These are phyloP conservation scores for Rhododendron molle DNA, from an alignment of 148 eudicot genomes.

Conservation along the genomic window DNA sequence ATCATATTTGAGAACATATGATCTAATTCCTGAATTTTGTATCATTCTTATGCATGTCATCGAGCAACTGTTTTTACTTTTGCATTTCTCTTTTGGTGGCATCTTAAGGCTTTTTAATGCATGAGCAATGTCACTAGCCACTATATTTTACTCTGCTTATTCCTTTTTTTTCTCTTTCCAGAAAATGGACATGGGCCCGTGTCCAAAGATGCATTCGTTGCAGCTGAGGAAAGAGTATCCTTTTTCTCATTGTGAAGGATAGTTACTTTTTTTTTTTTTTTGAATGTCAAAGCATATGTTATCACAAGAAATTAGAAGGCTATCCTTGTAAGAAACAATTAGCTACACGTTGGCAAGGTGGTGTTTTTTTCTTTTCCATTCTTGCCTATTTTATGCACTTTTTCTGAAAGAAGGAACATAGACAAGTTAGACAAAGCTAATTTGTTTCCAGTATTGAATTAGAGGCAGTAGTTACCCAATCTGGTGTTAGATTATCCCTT, in stretches of 20 bases:
- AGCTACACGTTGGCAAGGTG: neutral
- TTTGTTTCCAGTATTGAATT: neutral
- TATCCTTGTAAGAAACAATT: neutral
- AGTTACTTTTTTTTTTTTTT: neutral
- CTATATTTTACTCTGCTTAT: neutral
- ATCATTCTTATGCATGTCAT: neutral
- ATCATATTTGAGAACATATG: neutral
- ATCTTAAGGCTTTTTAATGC: neutral
- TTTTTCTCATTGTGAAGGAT: conserved; percentile 8
- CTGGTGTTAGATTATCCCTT: neutral
- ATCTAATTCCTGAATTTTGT: neutral
- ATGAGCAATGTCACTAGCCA: neutral
- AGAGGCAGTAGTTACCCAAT: neutral
- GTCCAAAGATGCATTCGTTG: conserved; percentile 93
- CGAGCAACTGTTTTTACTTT: neutral
- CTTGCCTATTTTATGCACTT: neutral
- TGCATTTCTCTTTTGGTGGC: neutral
- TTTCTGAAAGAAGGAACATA: neutral
- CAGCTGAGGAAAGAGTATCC: conserved; percentile 99
- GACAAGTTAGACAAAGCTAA: neutral
- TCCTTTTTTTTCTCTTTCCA: conserved; percentile 14
- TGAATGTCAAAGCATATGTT: neutral
- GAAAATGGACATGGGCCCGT: conserved; percentile 99
- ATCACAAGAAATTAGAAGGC: neutral
- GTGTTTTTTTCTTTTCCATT: neutral